These are phyloP conservation scores for Physcomitrium patens DNA, from an alignment of 225 moss, liverwort and hornwort species.

Conservation along the genomic window DNA sequence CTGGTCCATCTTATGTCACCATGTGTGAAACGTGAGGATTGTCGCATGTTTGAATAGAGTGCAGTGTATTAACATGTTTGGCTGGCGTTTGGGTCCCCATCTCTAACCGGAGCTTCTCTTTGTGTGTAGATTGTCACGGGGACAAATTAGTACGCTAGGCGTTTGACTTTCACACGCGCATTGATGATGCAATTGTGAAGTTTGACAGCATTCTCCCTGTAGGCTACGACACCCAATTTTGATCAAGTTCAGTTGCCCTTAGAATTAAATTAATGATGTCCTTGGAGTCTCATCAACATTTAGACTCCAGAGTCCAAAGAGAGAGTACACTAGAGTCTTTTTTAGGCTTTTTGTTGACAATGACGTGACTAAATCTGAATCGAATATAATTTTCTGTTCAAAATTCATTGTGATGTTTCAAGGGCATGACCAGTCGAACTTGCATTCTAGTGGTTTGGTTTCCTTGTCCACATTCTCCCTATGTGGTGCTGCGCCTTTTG, in stretches of 20 bases:
- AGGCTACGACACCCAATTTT: background rate
- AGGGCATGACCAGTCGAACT: too few species aligned
- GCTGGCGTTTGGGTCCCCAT: constrained; percentile 2
- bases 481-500: too few species aligned
- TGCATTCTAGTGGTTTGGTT: too few species aligned
- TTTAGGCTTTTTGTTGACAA: background rate
- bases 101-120: background rate
- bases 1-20: background rate
- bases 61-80: background rate
- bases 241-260: background rate
- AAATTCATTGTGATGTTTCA: too few species aligned
- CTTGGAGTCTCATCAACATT: background rate
- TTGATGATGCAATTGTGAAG: background rate
- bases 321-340: constrained; percentile 17
- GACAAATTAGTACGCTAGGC: constrained; percentile 19
- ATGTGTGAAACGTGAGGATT: background rate
- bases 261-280: background rate
- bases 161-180: background rate
- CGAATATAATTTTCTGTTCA: too few species aligned
- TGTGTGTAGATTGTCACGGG: constrained; percentile 15
- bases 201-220: background rate
- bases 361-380: background rate
- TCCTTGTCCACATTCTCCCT: too few species aligned
- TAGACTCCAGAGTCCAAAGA: background rate
- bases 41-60: background rate